phyloP scores from a whole-genome alignment of 345 rosid species.

The Clausena lansium region DNA sequence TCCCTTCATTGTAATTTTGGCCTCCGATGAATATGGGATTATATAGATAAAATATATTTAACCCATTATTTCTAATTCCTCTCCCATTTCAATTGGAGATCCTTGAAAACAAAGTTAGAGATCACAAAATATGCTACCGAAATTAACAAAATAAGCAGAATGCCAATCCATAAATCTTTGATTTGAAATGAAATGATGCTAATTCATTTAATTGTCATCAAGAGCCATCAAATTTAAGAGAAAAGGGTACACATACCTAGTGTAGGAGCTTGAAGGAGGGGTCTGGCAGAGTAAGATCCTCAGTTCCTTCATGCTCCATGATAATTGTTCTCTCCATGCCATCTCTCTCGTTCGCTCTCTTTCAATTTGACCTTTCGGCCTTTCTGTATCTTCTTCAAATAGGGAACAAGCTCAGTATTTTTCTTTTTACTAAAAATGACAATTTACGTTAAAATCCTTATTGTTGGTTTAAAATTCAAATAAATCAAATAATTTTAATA shows the following conservation, averaged over 20 bases:
- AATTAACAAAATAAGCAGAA: background rate
- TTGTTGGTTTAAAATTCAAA: too few species aligned
- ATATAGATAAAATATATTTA: too few species aligned
- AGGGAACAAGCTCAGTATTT: too few species aligned
- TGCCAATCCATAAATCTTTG: too few species aligned
- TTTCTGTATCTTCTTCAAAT: too few species aligned
- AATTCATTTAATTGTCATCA: background rate
- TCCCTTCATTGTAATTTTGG: background rate
- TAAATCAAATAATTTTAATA: too few species aligned
- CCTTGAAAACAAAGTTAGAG: background rate
- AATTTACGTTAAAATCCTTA: too few species aligned
- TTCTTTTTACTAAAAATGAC: too few species aligned
- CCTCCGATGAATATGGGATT: too few species aligned
- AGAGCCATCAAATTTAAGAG: background rate
- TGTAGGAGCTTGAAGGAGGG: conserved; percentile 61
- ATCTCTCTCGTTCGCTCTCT: conserved; percentile 29
- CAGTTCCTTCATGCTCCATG: conserved; percentile 52
- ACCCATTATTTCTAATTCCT: background rate
- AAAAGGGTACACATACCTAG: conserved; percentile 39
- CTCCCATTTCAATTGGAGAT: too few species aligned
- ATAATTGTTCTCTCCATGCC: conserved; percentile 50
- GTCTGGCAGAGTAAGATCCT: conserved; percentile 70
- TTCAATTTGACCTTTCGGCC: too few species aligned
- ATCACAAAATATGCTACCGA: background rate
- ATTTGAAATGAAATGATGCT: too few species aligned